Base-by-base conservation (phyloP, 352 stramenopile genomes). In the Phytophthora citrophthora region DNA sequence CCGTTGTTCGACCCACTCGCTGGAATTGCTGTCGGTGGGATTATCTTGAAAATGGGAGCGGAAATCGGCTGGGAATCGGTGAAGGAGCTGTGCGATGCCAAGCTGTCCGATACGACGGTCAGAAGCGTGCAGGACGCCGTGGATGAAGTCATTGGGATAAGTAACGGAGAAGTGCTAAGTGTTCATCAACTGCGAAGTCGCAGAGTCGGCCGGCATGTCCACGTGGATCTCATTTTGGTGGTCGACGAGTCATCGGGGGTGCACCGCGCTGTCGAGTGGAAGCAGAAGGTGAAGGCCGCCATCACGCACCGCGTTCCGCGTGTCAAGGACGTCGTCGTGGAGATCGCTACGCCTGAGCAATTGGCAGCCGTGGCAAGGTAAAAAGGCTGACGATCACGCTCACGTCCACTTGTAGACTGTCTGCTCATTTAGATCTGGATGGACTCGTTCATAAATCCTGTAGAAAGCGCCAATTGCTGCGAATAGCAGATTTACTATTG, bases 41-140 rank as follows among this genome's bases (percentile, higher is more conserved):
- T 92, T 34, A 89, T 92, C 31, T 57, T 90, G 23, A 92, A 92
- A 54, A 92, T 90, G 80, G 83, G 83, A 11, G 79, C 70, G 13
- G 83, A 92, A 48, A 89, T 92, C 38, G 83, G 83, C 23, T 87
- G 70, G 74, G 64, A 83, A 15, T 72, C 81, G 5, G 75, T 74
- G 15, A 76, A 81, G 54, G 83, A 92, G 47, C 61, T 92, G 13
- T 92, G 83, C 31, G 83, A 92, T 20, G 73, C 66, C 10, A 81
- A 87, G 50, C 54, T 92, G 24, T 61, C 83, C 0, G 54, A 67
- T 20, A 55, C 70, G 23, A 76, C 59, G 2, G 61, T 88, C 1
- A 16, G 57, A 41, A 85, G 69, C n/a, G 47, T 91, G 27, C 41
- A 77, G 4, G 44, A 55, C 12, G 77, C 80, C 0, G 70, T 78